Evolutionary conservation across 2,329 filamentous ascomycete species (phyloP), one percentile per base, ranked within the genome.

Genomic region (Colletotrichum sojae): DNA sequence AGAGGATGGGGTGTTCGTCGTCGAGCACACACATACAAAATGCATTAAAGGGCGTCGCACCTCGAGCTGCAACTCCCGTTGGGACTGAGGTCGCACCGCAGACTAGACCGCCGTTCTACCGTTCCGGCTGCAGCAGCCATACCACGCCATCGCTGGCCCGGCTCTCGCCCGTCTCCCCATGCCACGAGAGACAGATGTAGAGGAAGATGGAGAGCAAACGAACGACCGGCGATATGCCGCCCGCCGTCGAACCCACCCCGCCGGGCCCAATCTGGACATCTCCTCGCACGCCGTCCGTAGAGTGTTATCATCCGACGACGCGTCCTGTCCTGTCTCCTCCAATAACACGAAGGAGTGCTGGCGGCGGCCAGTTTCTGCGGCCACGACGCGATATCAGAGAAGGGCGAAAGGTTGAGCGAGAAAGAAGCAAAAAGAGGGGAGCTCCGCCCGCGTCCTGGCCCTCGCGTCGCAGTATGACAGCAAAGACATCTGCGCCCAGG

Each of bases 401-500:
- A 25, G 16, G 36, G 27, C 15, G 25, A n/a, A 49, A 8, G 18
- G 25, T 25, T 27, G 36, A 12, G 39, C 13, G 20, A 20, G 9
- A 25, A 27, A 57, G 31, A 66, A 4, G 4, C 4, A 25, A 25
- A 55, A 55, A 25, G 62, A 61, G 49, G 57, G 57, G 53, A 10
- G 31, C 31, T 36, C 57, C 46, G 15, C 31, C 53, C 51, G 61
- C 62, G 55, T 59, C 58, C 52, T 65, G 49, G 22, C 22, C 22
- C 31, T 52, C 51, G 64, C 56, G 69, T 36, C 31, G 10, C 31
- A 36, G 31, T 69, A 65, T 61, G 65, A 63, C 69, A 71, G 46
- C 69, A 60, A 71, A 65, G 65, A 65, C 48, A 56, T 56, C 68
- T 69, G 64, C 64, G 67, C 66, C 51, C 62, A 52, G 43, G 55